phyloP scores from a whole-genome alignment of 2,329 filamentous ascomycete species.

The Sarocladiaceae sp. region DNA sequence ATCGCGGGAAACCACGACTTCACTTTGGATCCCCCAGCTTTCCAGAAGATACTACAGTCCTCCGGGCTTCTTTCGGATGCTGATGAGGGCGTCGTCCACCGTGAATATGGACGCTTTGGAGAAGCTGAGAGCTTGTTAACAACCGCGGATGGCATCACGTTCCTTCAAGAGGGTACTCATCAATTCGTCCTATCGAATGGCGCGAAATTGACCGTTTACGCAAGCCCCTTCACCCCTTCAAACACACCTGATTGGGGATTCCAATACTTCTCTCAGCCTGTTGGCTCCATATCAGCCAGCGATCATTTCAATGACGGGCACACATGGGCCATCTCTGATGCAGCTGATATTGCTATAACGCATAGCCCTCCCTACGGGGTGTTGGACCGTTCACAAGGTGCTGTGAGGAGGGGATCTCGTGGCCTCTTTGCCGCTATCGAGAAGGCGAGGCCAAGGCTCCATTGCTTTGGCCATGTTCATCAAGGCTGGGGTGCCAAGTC shows the following conservation, averaged over 20 bases:
- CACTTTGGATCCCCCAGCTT: conserved; percentile 28
- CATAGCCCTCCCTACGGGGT: conserved; percentile 33
- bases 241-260: conserved; percentile 31
- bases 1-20: conserved; percentile 50
- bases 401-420: conserved; percentile 23
- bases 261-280: conserved; percentile 26
- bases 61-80: conserved; percentile 4
- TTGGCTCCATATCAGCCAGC: neutral
- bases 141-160: conserved; percentile 21
- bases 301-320: conserved; percentile 16
- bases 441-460: conserved; percentile 22
- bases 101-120: conserved; percentile 30
- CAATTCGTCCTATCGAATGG: conserved; percentile 33
- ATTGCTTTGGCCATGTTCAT: conserved; percentile 32
- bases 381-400: conserved; percentile 28
- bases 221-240: conserved; percentile 38
- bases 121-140: conserved; percentile 24
- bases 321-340: conserved; percentile 19
- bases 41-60: conserved; percentile 22
- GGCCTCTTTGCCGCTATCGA: conserved; percentile 24
- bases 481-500: conserved; percentile 32
- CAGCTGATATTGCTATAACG: conserved; percentile 26
- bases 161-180: conserved; percentile 29
- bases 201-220: conserved; percentile 33
- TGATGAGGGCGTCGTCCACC: conserved; percentile 9